Conservation (phyloP, 2,329 filamentous ascomycete genomes). For the Hypoxylon sp. region DNA sequence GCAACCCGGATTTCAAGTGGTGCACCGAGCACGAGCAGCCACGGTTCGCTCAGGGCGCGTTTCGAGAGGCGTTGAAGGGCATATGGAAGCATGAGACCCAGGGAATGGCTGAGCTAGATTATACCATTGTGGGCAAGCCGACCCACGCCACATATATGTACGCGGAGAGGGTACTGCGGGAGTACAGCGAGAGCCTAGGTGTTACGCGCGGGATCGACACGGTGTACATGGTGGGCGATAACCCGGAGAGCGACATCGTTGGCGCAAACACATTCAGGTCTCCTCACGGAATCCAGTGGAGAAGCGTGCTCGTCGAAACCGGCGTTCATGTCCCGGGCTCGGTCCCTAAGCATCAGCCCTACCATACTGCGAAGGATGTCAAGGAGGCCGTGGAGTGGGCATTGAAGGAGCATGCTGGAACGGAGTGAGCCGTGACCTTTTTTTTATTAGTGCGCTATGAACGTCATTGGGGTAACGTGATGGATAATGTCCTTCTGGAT, state of each 20-base stretch:
- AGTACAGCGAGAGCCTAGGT: constrained; percentile 45
- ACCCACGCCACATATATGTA: constrained; percentile 73
- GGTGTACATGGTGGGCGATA: constrained; percentile 82
- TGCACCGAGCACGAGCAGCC: constrained; percentile 75
- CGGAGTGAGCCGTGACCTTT: background rate
- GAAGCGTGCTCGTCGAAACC: constrained; percentile 74
- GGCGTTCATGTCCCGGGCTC: constrained; percentile 69
- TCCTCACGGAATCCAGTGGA: constrained; percentile 70
- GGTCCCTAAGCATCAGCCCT: constrained; percentile 66
- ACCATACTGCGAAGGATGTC: constrained; percentile 71
- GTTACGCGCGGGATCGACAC: constrained; percentile 54
- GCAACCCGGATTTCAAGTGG: constrained; percentile 79
- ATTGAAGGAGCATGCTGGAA: constrained; percentile 50
- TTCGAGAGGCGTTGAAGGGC: constrained; percentile 73
- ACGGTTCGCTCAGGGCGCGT: constrained; percentile 78
- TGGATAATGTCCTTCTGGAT: background rate
- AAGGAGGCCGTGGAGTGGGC: constrained; percentile 75
- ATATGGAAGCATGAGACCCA: constrained; percentile 66
- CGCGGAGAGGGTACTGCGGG: constrained; percentile 69
- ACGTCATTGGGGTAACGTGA: background rate
- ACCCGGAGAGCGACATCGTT: constrained; percentile 75
- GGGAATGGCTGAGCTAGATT: constrained; percentile 62
- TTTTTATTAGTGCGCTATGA: background rate
- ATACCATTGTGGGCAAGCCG: constrained; percentile 76
- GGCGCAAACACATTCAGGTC: constrained; percentile 75